Conservation (phyloP, 192 early-diverging fungal genomes). For the Rhizophlyctis rosea region DNA sequence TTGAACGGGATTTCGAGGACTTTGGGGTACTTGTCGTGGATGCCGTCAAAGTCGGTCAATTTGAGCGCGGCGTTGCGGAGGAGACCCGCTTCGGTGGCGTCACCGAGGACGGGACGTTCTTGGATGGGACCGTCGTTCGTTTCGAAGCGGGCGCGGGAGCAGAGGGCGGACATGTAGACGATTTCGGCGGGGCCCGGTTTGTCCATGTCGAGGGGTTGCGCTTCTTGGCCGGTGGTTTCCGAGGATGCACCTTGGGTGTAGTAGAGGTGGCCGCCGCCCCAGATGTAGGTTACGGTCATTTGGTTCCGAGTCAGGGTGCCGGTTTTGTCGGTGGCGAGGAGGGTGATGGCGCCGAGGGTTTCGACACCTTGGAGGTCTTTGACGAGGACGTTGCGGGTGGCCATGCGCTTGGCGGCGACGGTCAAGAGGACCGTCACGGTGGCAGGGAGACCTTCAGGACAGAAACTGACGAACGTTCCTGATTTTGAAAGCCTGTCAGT, state of each 20-base stretch:
- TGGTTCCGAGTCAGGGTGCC: constrained; percentile 96
- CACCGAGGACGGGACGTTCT: constrained; percentile 77
- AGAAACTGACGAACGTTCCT: constrained; percentile 69
- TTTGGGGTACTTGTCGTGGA: constrained; percentile 66
- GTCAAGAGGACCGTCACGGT: constrained; percentile 88
- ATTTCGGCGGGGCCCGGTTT: constrained; percentile 70
- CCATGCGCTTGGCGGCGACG: constrained; percentile 95
- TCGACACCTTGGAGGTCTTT: constrained; percentile 96
- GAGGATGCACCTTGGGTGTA: constrained; percentile 26
- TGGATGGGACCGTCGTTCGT: constrained; percentile 80
- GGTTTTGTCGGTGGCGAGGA: constrained; percentile 96
- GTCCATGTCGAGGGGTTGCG: constrained; percentile 36
- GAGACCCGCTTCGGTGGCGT: constrained; percentile 93
- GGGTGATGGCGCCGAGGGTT: constrained; percentile 93
- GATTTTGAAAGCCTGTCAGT: too few relatives aligned
- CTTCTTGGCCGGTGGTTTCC: constrained; percentile 23
- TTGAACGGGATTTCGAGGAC: constrained; percentile 97
- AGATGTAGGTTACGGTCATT: constrained; percentile 93
- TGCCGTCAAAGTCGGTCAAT: constrained; percentile 69
- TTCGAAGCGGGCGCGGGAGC: constrained; percentile 87
- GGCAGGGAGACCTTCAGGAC: constrained; percentile 90
- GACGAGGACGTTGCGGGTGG: constrained; percentile 81
- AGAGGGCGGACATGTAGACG: constrained; percentile 74
- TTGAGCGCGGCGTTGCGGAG: constrained; percentile 74
- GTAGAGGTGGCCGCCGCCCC: constrained; percentile 73